These are phyloP conservation scores for Albophoma yamanashiensis DNA, from an alignment of 2,329 filamentous ascomycete species.

Conservation along the genomic window DNA sequence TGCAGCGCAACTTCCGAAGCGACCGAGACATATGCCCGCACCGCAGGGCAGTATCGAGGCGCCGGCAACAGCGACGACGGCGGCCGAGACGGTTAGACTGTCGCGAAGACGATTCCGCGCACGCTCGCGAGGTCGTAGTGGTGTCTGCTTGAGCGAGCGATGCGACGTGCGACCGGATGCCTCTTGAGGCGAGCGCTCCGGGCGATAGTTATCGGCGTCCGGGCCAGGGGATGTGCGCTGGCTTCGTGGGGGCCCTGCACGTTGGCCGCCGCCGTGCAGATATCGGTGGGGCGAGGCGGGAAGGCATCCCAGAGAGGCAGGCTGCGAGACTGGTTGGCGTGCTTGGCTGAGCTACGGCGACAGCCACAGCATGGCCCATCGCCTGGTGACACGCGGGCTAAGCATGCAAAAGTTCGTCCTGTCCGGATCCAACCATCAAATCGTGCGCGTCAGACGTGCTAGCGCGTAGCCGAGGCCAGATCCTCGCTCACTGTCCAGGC, in stretches of 20 bases:
- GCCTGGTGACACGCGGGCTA: no score
- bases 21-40: not conserved
- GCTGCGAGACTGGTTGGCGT: not conserved
- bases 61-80: not conserved
- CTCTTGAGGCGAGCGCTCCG: not conserved
- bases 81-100: not conserved
- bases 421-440: not conserved
- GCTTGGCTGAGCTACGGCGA: not conserved
- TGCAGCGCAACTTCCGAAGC: not conserved
- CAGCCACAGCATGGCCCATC: not conserved
- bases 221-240: not conserved
- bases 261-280: not conserved
- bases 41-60: not conserved
- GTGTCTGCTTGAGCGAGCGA: not conserved
- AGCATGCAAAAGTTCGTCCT: no score
- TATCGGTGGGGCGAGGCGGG: not conserved
- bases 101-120: not conserved
- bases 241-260: not conserved
- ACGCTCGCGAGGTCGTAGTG: not conserved
- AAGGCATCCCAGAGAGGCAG: not conserved
- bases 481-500: not conserved
- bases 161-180: not conserved
- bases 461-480: not conserved
- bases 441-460: not conserved
- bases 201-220: not conserved